phyloP scores from a whole-genome alignment of 2,329 filamentous ascomycete species.

The Aphanoascus verrucosus region DNA sequence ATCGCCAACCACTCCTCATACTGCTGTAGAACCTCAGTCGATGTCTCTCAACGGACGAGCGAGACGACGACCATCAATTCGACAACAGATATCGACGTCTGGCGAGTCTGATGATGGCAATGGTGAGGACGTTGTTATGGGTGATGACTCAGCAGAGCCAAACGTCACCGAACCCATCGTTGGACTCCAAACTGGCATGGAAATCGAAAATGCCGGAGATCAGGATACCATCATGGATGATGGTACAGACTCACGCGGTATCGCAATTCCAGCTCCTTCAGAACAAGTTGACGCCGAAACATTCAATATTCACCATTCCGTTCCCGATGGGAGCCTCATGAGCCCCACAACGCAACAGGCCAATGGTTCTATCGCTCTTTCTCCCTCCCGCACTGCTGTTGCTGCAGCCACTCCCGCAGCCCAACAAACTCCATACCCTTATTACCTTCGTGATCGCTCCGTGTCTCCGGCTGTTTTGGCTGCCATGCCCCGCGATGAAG shows the following conservation, averaged over 20 bases:
- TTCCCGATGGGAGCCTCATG: conserved; percentile 73
- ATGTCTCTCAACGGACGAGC: conserved; percentile 47
- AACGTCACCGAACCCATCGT: conserved; percentile 57
- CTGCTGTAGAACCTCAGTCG: conserved; percentile 50
- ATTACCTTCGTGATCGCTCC: conserved; percentile 68
- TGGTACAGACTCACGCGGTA: conserved; percentile 57
- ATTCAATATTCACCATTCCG: conserved; percentile 83
- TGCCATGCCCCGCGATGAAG: conserved; percentile 91
- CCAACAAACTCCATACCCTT: conserved; percentile 60
- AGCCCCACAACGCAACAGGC: conserved; percentile 58
- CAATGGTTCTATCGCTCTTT: conserved; percentile 59
- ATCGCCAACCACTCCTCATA: conserved; percentile 75
- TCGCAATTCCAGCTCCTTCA: conserved; percentile 68
- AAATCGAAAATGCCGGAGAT: conserved; percentile 79
- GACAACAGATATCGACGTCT: conserved; percentile 78
- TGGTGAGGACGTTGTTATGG: conserved; percentile 67
- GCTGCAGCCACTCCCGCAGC: conserved; percentile 57
- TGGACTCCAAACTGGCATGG: conserved; percentile 70
- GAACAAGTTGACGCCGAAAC: conserved; percentile 79
- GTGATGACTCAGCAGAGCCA: conserved; percentile 47
- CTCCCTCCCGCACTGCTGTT: conserved; percentile 51
- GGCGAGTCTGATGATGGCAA: conserved; percentile 79
- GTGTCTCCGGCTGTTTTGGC: conserved; percentile 63
- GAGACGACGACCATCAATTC: conserved; percentile 69
- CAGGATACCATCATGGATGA: conserved; percentile 65